Percentiles rank a stretch among this genome's conserved stretches.
These are phyloP conservation scores for Suillus plorans DNA, from an alignment of 768 basidiomycete species.

Conservation along the genomic window DNA sequence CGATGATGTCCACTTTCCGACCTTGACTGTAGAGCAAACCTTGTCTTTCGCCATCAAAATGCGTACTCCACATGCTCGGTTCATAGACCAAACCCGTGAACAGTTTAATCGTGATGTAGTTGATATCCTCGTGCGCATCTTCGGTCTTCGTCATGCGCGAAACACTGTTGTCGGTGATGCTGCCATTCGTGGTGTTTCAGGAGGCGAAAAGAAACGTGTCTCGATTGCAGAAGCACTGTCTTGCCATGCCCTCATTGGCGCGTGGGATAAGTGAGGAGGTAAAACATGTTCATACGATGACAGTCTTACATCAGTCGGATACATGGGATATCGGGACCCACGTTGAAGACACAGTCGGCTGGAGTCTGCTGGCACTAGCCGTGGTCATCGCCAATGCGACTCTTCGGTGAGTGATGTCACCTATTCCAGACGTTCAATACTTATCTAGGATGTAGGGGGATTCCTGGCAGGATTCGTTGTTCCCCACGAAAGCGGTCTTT, in stretches of 20 bases:
- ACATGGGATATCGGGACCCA: no score
- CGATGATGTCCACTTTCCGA: slow-evolving; percentile 84
- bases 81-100: not conserved
- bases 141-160: slow-evolving; percentile 73
- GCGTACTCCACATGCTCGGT: slow-evolving; percentile 41
- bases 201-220: slow-evolving; percentile 82
- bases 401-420: slow-evolving; percentile 60
- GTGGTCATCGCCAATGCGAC: slow-evolving; percentile 91
- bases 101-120: not conserved
- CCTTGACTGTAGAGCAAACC: slow-evolving; percentile 78
- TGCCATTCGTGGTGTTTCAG: slow-evolving; percentile 68
- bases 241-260: slow-evolving; percentile 74
- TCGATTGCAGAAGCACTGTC: slow-evolving; percentile 85
- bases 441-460: slow-evolving; percentile 47
- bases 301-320: no score
- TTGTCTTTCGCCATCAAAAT: slow-evolving; percentile 69
- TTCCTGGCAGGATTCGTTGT: slow-evolving; percentile 83
- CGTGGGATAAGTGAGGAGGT: slow-evolving; percentile 62
- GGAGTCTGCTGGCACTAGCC: slow-evolving; percentile 86
- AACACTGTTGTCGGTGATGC: slow-evolving; percentile 82
- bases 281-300: no score
- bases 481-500: slow-evolving; percentile 84
- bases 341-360: slow-evolving; percentile 49
- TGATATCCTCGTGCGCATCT: slow-evolving; percentile 63
- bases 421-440: not conserved